Base-by-base conservation (phyloP, 1,139 yeast genomes). In the Zygotorulaspora mrakii region DNA sequence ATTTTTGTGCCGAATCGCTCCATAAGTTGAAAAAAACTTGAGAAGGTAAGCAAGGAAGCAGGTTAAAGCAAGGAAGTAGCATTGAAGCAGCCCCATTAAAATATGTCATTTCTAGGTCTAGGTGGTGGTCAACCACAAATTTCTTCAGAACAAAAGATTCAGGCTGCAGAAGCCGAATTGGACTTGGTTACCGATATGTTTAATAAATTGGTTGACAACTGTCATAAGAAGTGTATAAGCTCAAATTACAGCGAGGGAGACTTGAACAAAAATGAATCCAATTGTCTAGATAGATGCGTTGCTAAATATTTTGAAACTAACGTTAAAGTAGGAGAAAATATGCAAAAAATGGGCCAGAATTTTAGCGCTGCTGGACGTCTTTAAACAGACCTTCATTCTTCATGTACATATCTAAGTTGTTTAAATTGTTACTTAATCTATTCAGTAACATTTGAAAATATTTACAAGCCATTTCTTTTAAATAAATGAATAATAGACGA, bases 181-280 rank as follows among this genome's bases (percentile, higher is more conserved):
- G 97, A 89, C 63, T 82, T 89, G 82, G 96, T 89, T 54, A 88
- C 96, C 21, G 95, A 94, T 53, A 88, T 89, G 96, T 89, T 89
- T 78, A 89, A 89, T 76, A 79, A 82, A 57, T 63, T 76, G 50
- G 80, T 76, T 14, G 88, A 82, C 54, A 84, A 88, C 57, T 91
- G 99, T 67, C 94, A 91, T 66, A 67, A 71, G 57, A 91, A 91
- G 70, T 91, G 99, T 70, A 84, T 91, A 62, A 62, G 63, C 52
- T 69, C 67, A 52, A 47, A 64, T 16, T 89, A 89, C 70, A 61
- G 66, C 44, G 94, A 86, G 45, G 84, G 91, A 41, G 94, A 83
- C 23, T 73, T 91, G 51, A 76, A 75, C 68, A 87, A 86, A 71
- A 80, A 75, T 58, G 98, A 91, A 69, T 79, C 91, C 33, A 73